Evolutionary conservation across 768 basidiomycete species (phyloP), one percentile per base, ranked within the genome.

Genomic region (Suillus paluster): DNA sequence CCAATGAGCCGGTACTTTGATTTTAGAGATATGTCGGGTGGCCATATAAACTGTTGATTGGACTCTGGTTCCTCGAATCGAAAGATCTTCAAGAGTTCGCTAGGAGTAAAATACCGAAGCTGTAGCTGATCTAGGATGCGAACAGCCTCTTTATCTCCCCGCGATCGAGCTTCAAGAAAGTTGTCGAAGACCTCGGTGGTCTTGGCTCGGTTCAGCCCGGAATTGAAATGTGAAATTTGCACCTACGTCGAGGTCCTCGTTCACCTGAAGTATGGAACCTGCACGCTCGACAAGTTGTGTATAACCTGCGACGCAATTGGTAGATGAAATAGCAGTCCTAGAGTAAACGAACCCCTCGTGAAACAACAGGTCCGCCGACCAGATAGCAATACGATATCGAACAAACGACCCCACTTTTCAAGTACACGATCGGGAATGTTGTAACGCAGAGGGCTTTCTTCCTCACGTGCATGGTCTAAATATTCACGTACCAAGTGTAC

Each of bases 1-100:
- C 92, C 92, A 59, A 94, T 88, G 33, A 93, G 77, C 52, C 85
- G 82, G 65, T 94, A 93, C 70, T 86, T 88, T 11, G 88, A 85
- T 73, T 90, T 92, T 1, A 69, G 81, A 3, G 89, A 86, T 11
- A 91, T 73, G 2, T 71, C 71, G 8, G 72, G 66, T 5, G 91
- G 91, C 90, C 91, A 94, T n/a, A 71, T 60, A 66, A 92, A 90
- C 57, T 19, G 10, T 27, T 38, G 6, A 56, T 63, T 57, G 21
- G 62, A 52, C n/a, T 39, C 46, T 14, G 39, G 14, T 25, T 72
- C 66, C 2, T 74, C 77, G 63, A 93, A 89, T 59, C 81, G 79
- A 68, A 91, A 90, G 11, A 93, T 74, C 9, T 87, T 83, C 34
- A 94, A 76, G 14, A 94, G 80, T 67, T 94, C 92, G 0, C 78